Base-by-base conservation (phyloP, 176 grass and related monocot species). In the Avena atlantica region DNA sequence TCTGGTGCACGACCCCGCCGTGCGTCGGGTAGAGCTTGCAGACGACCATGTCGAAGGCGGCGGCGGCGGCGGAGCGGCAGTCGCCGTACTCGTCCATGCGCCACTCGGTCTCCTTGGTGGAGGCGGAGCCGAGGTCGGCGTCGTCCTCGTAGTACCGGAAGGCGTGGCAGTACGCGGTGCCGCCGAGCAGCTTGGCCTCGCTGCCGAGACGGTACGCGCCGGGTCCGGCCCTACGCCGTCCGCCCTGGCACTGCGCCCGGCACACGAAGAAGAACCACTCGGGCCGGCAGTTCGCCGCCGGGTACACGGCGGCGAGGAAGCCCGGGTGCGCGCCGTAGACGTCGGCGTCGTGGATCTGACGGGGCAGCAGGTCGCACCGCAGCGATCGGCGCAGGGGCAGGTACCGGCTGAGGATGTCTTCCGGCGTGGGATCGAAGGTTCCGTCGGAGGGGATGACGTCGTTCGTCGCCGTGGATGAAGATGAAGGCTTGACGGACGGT, bases 211-310 rank as follows among this genome's bases (percentile, higher is more conserved):
- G 76, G 77, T 85, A 89, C 3, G 78, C 83, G 2, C 88, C 88
- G 23, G 34, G 69, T 0, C 78, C 77, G 2, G 88, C 83, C 47
- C 83, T 21, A 2, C 88, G 88, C 12, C 79, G 70, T 8, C 88
- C 83, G 34, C 88, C 83, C 12, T 27, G 76, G 45, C 68, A 52
- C 8, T 42, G 83, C 3, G 57, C 17, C 9, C 88, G 88, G 83
- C 88, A 89, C 34, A 57, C 77, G 78, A 88, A 88, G 87, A 88
- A 88, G 73, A 88, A 49, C 87, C 87, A 78, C 73, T 88, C 80
- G 80, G 62, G 19, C 12, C 47, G 75, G 5, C 14, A 49, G 58
- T 14, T 61, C 2, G 87, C 88, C 10, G 77, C 57, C 58, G 83
- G 78, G 88, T 76, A 85, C 2, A 81, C 58, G 31, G 78, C 64